Base-by-base conservation (phyloP, 345 rosid species). In the Turritis glabra region DNA sequence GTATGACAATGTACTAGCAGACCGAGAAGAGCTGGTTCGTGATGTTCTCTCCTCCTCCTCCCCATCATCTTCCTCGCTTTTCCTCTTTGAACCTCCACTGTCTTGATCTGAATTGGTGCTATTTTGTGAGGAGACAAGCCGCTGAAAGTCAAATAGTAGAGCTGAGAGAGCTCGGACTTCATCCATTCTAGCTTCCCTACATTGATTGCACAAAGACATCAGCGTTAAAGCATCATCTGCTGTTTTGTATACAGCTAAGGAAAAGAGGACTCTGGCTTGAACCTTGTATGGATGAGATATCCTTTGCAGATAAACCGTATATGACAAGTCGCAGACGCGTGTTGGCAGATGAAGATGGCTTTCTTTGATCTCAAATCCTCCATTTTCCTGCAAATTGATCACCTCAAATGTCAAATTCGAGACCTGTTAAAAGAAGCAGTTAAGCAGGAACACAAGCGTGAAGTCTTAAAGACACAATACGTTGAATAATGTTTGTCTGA, bases 301-400 rank as follows among this genome's bases (percentile, higher is more conserved):
- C 95, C 89, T 75, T 79, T 84, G 84, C 97, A 90, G 73, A 85
- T 59, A 81, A 93, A 93, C 83, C 77, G 82, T 76, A 89, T 88
- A 41, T 80, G 87, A 82, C 96, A 93, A 67, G 82, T 79, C 46
- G 55, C 68, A 37, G 96, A 80, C 41, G 98, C 97, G 23, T 82
- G 79, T 33, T 57, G 65, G 68, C 80, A 75, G 59, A 93, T 72
- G 19, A 19, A 84, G 44, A 77, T 60, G 21, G 98, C 93, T 84
- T 90, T 93, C 85, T 77, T 93, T 38, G 97, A 89, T 64, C 87
- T 88, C 75, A 85, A 79, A 12, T 82, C 87, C 71, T 37, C 72
- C 90, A 85, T 80, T 73, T 64, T 89, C 86, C 98, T 93, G 89
- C 80, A 81, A 67, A 55, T 70, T 18, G 3, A 64, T 53, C 52